Evolutionary conservation across 208 protist genomes (phyloP).

Genomic region (Wallacemonas collosoma): DNA sequence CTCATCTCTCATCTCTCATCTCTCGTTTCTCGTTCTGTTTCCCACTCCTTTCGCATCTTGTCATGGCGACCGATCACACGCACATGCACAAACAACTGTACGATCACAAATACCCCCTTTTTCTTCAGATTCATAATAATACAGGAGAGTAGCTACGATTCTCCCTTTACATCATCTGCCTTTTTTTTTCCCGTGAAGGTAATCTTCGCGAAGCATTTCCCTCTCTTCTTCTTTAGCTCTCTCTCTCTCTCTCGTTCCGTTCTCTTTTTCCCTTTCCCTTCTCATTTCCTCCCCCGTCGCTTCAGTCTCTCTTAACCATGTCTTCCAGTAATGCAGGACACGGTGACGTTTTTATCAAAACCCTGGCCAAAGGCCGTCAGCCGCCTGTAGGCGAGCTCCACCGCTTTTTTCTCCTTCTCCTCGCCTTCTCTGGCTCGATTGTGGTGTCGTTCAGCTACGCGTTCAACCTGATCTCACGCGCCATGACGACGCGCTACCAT

Average conservation of each 20-base stretch:
- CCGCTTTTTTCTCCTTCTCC: slow-evolving; percentile 45
- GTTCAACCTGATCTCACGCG: slow-evolving; percentile 50
- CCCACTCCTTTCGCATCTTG: no score
- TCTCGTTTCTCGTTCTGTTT: slow-evolving; percentile 10
- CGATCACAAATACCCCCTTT: neutral
- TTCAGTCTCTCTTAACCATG: neutral
- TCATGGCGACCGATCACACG: no score
- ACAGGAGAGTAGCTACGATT: neutral
- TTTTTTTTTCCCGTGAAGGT: slow-evolving; percentile 25
- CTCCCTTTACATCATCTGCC: neutral
- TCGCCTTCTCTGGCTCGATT: slow-evolving; percentile 43
- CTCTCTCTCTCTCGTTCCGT: slow-evolving; percentile 8
- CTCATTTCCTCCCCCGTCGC: neutral
- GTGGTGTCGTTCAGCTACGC: slow-evolving; percentile 48
- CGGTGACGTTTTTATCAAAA: slow-evolving; percentile 28
- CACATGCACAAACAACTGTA: no score
- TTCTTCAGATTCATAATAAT: slow-evolving; percentile 11
- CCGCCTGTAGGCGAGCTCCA: slow-evolving; percentile 28
- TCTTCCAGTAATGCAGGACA: slow-evolving; percentile 12
- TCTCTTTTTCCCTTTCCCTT: slow-evolving; percentile 18
- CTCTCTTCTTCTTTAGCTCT: slow-evolving; percentile 4
- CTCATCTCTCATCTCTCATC: neutral
- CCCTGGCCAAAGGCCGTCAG: slow-evolving; percentile 21
- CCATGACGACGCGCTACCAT: slow-evolving; percentile 47
- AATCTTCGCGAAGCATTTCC: slow-evolving; percentile 1